phyloP scores from a whole-genome alignment of 2,329 filamentous ascomycete species.

The Diaporthe sp. region DNA sequence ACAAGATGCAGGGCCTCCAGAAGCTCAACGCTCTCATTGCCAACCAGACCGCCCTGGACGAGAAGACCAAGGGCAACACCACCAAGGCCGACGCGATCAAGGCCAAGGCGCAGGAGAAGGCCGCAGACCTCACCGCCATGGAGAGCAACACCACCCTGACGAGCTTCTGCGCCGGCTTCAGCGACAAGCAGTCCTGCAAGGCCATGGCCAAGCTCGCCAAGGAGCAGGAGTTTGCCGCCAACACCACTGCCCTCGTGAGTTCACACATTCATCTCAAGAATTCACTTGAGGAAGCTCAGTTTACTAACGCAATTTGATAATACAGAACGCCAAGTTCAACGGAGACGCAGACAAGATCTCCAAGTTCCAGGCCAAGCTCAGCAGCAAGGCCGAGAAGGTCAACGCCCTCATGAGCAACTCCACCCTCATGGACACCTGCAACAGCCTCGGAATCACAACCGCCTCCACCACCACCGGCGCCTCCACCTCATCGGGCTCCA shows the following conservation, averaged over 20 bases:
- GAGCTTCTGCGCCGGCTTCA: slow-evolving; percentile 44
- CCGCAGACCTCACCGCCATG: slow-evolving; percentile 46
- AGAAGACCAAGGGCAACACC: slow-evolving; percentile 48
- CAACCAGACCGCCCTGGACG: slow-evolving; percentile 46
- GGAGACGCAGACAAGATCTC: slow-evolving; percentile 53
- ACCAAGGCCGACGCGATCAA: slow-evolving; percentile 49
- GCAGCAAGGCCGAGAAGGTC: slow-evolving; percentile 48
- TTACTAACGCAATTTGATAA: neutral
- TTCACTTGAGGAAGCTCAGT: neutral
- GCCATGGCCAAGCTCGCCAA: slow-evolving; percentile 43
- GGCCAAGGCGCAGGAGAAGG: slow-evolving; percentile 44
- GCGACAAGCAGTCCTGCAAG: slow-evolving; percentile 43
- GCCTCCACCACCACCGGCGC: slow-evolving; percentile 18
- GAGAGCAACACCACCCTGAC: slow-evolving; percentile 47
- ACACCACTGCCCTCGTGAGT: slow-evolving; percentile 49
- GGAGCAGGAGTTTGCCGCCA: slow-evolving; percentile 46
- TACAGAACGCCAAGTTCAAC: slow-evolving; percentile 50
- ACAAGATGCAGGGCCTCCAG: slow-evolving; percentile 48
- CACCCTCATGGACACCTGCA: slow-evolving; percentile 49
- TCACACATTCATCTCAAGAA: neutral
- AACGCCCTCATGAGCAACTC: slow-evolving; percentile 51
- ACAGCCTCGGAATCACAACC: slow-evolving; percentile 34
- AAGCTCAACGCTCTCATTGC: slow-evolving; percentile 45
- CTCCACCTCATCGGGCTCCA: neutral
- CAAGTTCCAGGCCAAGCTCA: slow-evolving; percentile 51